Conservation (phyloP, 176 grass and related monocot genomes). For the Zoysia japonica region DNA sequence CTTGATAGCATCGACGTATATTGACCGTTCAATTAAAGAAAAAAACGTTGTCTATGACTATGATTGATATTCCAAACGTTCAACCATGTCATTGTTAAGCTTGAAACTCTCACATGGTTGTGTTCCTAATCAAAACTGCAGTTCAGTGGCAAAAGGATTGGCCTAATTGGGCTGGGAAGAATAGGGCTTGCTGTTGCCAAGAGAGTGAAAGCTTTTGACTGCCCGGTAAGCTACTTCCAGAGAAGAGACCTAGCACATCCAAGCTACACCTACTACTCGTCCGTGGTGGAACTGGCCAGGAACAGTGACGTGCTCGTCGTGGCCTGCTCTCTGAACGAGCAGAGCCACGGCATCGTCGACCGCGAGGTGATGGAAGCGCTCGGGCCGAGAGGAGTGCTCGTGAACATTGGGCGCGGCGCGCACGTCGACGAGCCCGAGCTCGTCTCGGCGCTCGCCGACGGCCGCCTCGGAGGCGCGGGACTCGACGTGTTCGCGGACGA, state of each 20-base stretch:
- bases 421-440: constrained; percentile 86
- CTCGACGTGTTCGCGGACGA: constrained; percentile 85
- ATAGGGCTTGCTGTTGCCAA: constrained; percentile 70
- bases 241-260: constrained; percentile 54
- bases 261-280: constrained; percentile 64
- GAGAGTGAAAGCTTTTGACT: constrained; percentile 68
- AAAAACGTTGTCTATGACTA: too few species aligned
- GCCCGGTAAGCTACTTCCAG: constrained; percentile 70
- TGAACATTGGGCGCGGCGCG: constrained; percentile 77
- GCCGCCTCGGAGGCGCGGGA: constrained; percentile 70
- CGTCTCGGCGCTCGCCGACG: constrained; percentile 56
- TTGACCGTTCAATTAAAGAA: too few species aligned
- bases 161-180: constrained; percentile 82
- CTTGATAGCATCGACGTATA: too few species aligned
- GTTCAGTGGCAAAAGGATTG: constrained; percentile 91
- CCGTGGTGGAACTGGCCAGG: constrained; percentile 52
- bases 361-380: constrained; percentile 76
- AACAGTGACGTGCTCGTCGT: constrained; percentile 74
- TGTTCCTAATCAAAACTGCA: constrained; percentile 40
- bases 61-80: too few species aligned
- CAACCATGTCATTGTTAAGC: not conserved
- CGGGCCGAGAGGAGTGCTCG: constrained; percentile 67
- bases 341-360: constrained; percentile 67
- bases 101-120: not conserved
- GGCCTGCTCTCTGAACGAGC: constrained; percentile 68